Base-by-base conservation (phyloP, 2,329 filamentous ascomycete genomes). In the Verticillium zaregamsianum region DNA sequence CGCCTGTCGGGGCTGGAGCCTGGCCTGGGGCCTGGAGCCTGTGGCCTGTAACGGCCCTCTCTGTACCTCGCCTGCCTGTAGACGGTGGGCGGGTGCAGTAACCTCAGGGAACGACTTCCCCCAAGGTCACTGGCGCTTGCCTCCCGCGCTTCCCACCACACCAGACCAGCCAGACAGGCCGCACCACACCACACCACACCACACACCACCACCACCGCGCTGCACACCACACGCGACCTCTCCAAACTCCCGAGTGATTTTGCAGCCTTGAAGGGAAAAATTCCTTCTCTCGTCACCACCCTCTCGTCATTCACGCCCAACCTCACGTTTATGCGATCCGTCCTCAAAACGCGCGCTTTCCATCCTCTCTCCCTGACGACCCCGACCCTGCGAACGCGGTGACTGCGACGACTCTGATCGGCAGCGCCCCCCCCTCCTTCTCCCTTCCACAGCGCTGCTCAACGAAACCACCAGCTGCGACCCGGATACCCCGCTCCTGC, bases 401-500 rank as follows among this genome's bases (percentile, higher is more conserved):
- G 56, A 37, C 40, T 7, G 40, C 40, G 40, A 49, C 40, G 23
- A n/a, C 57, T 49, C 39, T 45, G 31, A 54, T 62, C 62, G 58
- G 60, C 64, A 62, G 58, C 35, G 60, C 56, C n/a, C 40, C 55
- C 28, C 25, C 40, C 28, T 58, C 28, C 28, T 58, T 40, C 35
- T 40, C 40, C 59, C 64, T 66, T 58, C 63, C 49, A 60, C 62
- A 62, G 60, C 55, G 59, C 62, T 49, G 40, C 40, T 49, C 40
- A 49, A 23, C 40, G n/a, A 49, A 49, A 49, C 40, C 40, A 49
- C 40, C 40, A 49, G 40, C 40, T 49, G 61, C 59, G 61, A 65
- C 61, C 65, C 63, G 61, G 59, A 65, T 66, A 66, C 64, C 64
- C 64, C 64, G 64, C 64, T 66, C 64, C 64, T 66, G 59, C 63